Evolutionary conservation across 768 basidiomycete genomes (phyloP), one percentile per base, ranked within the genome.

Genomic region (Termitomyces sp.): DNA sequence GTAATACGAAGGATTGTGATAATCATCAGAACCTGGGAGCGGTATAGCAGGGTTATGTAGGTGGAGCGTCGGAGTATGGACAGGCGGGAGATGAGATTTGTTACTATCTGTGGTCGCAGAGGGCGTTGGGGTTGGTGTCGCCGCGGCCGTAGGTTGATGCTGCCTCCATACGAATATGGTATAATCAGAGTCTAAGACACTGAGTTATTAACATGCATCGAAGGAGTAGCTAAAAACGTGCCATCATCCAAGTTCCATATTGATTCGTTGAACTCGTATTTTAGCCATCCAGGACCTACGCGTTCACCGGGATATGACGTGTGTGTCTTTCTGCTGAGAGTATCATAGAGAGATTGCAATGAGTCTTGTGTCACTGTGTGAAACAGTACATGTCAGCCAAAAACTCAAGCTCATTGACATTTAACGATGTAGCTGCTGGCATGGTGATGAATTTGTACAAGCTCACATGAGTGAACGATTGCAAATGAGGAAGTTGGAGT

Each of bases 201-300:
- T 12, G 7, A n/a, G 30, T 30, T 23, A 54, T 33, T 30, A 46
- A 46, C 10, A n/a, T 28, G 32, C 13, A 40, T 18, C 18, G 13
- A 38, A 35, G 16, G 20, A 49, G 49, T 32, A 36, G n/a, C 23
- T 55, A 18, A 18, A 36, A n/a, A 54, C 75, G 67, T 66, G 89
- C 94, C 94, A 67, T 98, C 95, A 69, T 96, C 93, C 12, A 98
- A 74, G 67, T 90, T 89, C 91, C 91, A 97, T 51, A 91, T 71
- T 0, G 84, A 77, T 14, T 85, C 83, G 63, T 86, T 85, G 77
- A 84, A 95, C 61, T 89, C 83, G 69, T 98, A 98, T 67, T 94
- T 93, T 50, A 96, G 75, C 84, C 92, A 93, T 38, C 90, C 89
- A 16, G 88, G 78, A 33, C 84, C 86, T 20, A 94, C 83, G 20